These are phyloP conservation scores for Coemansia sp. DNA, from an alignment of 192 early-diverging fungal species.

Conservation along the genomic window DNA sequence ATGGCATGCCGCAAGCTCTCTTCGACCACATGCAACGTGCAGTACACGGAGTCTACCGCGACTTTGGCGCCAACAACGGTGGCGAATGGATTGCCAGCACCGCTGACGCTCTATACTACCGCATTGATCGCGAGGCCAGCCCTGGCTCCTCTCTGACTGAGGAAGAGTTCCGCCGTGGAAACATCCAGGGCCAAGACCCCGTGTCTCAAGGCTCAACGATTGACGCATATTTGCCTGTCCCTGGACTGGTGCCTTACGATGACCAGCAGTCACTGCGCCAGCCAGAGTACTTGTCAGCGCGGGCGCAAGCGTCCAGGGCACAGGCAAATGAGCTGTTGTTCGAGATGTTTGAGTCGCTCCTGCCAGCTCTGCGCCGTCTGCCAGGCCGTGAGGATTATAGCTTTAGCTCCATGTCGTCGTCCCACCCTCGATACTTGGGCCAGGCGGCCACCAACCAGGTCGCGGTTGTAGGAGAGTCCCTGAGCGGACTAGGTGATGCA, in stretches of 20 bases:
- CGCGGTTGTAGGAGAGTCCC: conserved; percentile 10
- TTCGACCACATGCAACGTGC: not conserved
- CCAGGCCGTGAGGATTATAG: conserved; percentile 20
- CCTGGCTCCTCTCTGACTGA: conserved; percentile 12
- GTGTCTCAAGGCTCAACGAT: conserved; percentile 7
- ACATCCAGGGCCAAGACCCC: not conserved
- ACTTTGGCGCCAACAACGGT: conserved; percentile 35
- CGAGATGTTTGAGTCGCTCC: conserved; percentile 17
- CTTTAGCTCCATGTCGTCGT: conserved; percentile 1
- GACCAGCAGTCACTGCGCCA: not conserved
- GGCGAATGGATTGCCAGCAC: conserved; percentile 26
- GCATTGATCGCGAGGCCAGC: conserved; percentile 11
- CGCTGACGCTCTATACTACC: not conserved
- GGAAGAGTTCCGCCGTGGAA: conserved; percentile 19
- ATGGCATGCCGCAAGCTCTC: not conserved
- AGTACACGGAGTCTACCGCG: conserved; percentile 6
- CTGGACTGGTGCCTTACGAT: conserved; percentile 13
- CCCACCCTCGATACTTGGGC: conserved; percentile 15
- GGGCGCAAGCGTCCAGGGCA: conserved; percentile 17
- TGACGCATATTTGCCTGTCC: conserved; percentile 15
- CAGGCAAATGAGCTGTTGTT: conserved; percentile 39
- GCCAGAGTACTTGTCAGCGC: not conserved
- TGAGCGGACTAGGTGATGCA: conserved; percentile 33
- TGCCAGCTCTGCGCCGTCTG: conserved; percentile 31
- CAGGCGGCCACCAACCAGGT: conserved; percentile 13